Evolutionary conservation across 2,329 filamentous ascomycete genomes (phyloP).

Genomic region (Ceratocystis huliohia): DNA sequence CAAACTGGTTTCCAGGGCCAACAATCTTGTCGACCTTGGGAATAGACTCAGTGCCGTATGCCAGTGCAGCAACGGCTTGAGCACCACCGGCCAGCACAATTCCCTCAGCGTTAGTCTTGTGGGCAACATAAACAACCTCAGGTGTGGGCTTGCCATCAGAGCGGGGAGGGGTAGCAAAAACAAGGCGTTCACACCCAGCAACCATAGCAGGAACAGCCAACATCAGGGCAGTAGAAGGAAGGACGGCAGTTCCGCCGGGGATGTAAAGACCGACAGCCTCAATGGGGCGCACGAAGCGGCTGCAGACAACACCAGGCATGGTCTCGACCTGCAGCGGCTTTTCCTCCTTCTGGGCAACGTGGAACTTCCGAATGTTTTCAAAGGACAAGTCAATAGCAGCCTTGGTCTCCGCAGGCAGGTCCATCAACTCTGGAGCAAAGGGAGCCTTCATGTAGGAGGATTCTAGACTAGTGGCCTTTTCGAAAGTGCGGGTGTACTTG

Average conservation of each 20-base stretch:
- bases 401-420: slow-evolving; percentile 68
- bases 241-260: slow-evolving; percentile 89
- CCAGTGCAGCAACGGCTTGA: slow-evolving; percentile 91
- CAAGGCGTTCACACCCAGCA: slow-evolving; percentile 87
- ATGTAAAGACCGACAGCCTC: slow-evolving; percentile 95
- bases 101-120: slow-evolving; percentile 90
- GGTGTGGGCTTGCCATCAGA: slow-evolving; percentile 83
- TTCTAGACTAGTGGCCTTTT: slow-evolving; percentile 82
- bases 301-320: slow-evolving; percentile 94
- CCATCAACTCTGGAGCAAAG: slow-evolving; percentile 76
- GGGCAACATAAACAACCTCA: slow-evolving; percentile 92
- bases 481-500: slow-evolving; percentile 93
- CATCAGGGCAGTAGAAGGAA: slow-evolving; percentile 95
- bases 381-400: slow-evolving; percentile 88
- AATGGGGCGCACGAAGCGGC: slow-evolving; percentile 81
- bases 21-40: slow-evolving; percentile 98
- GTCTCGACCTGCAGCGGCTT: slow-evolving; percentile 80
- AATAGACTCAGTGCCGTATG: slow-evolving; percentile 88
- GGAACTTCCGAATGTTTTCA: slow-evolving; percentile 89
- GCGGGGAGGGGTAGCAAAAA: slow-evolving; percentile 82
- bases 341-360: slow-evolving; percentile 77
- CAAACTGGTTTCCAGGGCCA: slow-evolving; percentile 94
- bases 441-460: slow-evolving; percentile 83
- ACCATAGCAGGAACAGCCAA: slow-evolving; percentile 96
- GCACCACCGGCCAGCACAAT: slow-evolving; percentile 93